Base-by-base conservation (phyloP, 2,329 filamentous ascomycete genomes). In the Aspergillus latus region DNA sequence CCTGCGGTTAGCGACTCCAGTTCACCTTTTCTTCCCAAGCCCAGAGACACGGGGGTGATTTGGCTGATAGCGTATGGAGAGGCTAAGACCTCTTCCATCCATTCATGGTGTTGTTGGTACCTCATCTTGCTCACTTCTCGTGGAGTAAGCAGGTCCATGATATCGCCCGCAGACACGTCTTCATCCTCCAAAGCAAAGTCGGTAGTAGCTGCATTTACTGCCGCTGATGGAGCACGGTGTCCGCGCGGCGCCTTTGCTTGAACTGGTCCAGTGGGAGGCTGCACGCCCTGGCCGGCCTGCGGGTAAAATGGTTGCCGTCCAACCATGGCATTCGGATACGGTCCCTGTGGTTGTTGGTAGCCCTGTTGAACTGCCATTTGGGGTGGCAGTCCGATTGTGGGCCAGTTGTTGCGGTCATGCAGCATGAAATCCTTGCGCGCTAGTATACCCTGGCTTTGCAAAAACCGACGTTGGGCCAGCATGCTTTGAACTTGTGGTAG, bases 51-150 rank as follows among this genome's bases (percentile, higher is more conserved):
- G 0, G 93, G 92, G 7, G 88, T 85, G 56, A 99, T 96, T 69
- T 95, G 90, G 49, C 83, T 84, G 60, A 93, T 88, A 26, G 88
- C 82, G 69, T 96, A 97, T 0, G 92, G 91, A 1, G 93, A 97
- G 0, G 89, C 90, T 52, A 97, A 84, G 29, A 99, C 87, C 74
- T 99, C 93, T 69, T 97, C 94, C 90, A 99, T 96, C 94, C 93
- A 97, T 72, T 96, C 91, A 67, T 99, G 93, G 66, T 99, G 95
- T 69, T 97, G 92, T 70, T 88, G 88, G 72, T 97, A 99, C 54
- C 94, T 85, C 61, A 86, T 85, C 58, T 90, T 80, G 64, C 92
- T 96, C 59, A 99, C 88, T 61, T 99, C 94, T 43, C 92, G 84
- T 2, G 92, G 92, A 0, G 91, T 93, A 60, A 97, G 79, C 61